Conservation (phyloP, 805 yeast species). For the Tetrapisispora nanseiensis region DNA sequence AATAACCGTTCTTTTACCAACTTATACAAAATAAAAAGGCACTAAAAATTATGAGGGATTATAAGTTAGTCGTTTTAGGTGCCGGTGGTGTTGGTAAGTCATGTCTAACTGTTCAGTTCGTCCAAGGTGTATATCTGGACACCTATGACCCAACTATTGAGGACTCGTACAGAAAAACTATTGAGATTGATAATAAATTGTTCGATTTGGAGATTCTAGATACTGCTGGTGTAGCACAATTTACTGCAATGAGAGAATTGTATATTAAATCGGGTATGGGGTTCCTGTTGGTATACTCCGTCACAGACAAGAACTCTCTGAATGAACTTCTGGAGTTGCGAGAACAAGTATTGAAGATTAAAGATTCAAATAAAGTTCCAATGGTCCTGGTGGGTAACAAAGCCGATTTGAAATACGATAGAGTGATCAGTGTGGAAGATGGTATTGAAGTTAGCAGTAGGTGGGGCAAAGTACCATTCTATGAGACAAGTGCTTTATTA, state of each 20-base stretch:
- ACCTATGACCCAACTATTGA: constrained; percentile 96
- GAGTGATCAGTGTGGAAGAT: constrained; percentile 69
- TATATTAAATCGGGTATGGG: constrained; percentile 87
- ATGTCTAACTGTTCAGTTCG: constrained; percentile 84
- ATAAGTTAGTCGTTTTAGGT: constrained; percentile 84
- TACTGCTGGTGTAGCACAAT: constrained; percentile 92
- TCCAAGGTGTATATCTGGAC: constrained; percentile 82
- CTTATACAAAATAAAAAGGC: too few relatives aligned
- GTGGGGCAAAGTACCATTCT: constrained; percentile 87
- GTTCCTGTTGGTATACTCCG: constrained; percentile 76
- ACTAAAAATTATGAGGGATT: constrained; percentile 49
- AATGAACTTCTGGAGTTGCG: constrained; percentile 69
- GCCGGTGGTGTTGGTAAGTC: constrained; percentile 98
- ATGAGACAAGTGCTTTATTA: constrained; percentile 88
- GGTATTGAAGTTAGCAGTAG: constrained; percentile 75
- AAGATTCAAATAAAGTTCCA: constrained; percentile 66
- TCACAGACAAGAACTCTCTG: constrained; percentile 66
- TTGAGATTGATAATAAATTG: constrained; percentile 78
- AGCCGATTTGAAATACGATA: constrained; percentile 68
- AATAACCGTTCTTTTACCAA: too few relatives aligned
- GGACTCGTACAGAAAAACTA: constrained; percentile 84
- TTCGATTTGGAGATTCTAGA: constrained; percentile 83
- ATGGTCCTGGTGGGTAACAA: constrained; percentile 89
- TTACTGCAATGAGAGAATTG: constrained; percentile 88
- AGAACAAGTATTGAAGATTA: constrained; percentile 76